These are phyloP conservation scores for Corymbia citriodora DNA, from an alignment of 441 rosid genomes.

Conservation along the genomic window DNA sequence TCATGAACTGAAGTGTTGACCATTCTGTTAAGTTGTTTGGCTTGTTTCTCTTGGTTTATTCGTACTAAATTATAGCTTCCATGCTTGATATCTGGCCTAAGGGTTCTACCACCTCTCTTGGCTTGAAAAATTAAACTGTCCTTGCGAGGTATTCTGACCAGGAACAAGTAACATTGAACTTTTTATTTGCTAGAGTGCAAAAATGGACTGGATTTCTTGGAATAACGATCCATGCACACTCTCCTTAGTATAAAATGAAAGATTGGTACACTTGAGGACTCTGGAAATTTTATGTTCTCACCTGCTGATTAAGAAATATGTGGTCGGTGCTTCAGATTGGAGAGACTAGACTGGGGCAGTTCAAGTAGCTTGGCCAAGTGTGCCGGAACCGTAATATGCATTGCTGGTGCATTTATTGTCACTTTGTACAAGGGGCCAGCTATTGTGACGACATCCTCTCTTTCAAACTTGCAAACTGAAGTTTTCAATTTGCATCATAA, in stretches of 20 bases:
- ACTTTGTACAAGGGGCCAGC: slow-evolving; percentile 47
- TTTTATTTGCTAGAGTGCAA: neutral
- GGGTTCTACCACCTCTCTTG: neutral
- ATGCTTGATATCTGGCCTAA: neutral
- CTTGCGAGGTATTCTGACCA: neutral
- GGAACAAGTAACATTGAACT: neutral
- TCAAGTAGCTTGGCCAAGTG: slow-evolving; percentile 33
- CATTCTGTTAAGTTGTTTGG: neutral
- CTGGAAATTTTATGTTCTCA: neutral
- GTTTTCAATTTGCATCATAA: slow-evolving; percentile 2
- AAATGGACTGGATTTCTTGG: neutral
- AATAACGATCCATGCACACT: neutral
- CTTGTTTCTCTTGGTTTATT: neutral
- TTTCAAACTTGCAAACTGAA: neutral
- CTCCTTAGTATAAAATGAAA: neutral
- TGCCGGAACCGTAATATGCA: slow-evolving; percentile 36
- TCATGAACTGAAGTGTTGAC: neutral
- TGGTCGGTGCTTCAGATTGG: slow-evolving; percentile 33
- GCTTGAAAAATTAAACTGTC: neutral
- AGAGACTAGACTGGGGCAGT: slow-evolving; percentile 34
- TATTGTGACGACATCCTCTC: slow-evolving; percentile 12
- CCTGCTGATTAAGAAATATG: neutral
- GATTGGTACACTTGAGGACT: neutral
- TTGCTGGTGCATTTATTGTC: slow-evolving; percentile 45
- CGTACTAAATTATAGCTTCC: neutral